phyloP scores from a whole-genome alignment of 2,329 filamentous ascomycete genomes.

The Pseudonectria foliicola region DNA sequence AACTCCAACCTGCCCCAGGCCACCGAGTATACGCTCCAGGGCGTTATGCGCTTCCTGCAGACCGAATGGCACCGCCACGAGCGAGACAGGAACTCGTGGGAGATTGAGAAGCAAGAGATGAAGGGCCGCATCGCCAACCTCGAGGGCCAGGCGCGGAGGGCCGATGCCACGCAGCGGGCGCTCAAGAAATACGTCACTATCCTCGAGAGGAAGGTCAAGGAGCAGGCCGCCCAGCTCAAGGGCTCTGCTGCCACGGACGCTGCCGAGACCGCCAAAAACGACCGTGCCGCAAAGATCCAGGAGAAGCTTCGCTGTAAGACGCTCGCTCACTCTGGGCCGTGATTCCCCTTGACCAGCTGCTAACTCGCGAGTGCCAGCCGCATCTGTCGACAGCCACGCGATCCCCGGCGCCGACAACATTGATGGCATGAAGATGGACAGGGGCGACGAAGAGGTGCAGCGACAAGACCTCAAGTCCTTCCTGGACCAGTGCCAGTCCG shows the following conservation, averaged over 20 bases:
- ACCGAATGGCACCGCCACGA: slow-evolving; percentile 99
- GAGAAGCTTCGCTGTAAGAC: slow-evolving; percentile 48
- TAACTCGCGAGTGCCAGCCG: slow-evolving; percentile 22
- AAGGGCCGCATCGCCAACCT: slow-evolving; percentile 92
- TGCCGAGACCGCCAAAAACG: slow-evolving; percentile 40
- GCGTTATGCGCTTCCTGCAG: slow-evolving; percentile 98
- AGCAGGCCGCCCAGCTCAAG: slow-evolving; percentile 68
- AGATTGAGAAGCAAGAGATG: slow-evolving; percentile 99
- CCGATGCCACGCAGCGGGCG: slow-evolving; percentile 82
- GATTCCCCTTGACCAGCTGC: slow-evolving; percentile 4
- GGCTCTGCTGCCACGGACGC: slow-evolving; percentile 31
- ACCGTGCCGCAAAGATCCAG: slow-evolving; percentile 46
- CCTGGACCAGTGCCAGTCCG: slow-evolving; percentile 57
- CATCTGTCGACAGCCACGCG: slow-evolving; percentile 35
- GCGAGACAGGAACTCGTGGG: slow-evolving; percentile 95
- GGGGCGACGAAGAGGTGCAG: slow-evolving; percentile 41
- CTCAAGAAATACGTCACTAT: slow-evolving; percentile 86
- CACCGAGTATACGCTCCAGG: slow-evolving; percentile 57
- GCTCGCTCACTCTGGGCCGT: slow-evolving; percentile 7
- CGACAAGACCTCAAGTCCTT: slow-evolving; percentile 51
- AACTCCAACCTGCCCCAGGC: slow-evolving; percentile 47
- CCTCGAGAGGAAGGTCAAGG: slow-evolving; percentile 80
- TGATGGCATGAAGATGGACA: slow-evolving; percentile 35
- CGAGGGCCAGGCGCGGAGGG: slow-evolving; percentile 81
- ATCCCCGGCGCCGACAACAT: slow-evolving; percentile 40